Percentiles rank a stretch among this genome's conserved stretches.
These are phyloP conservation scores for Syzygium oleosum DNA, from an alignment of 345 rosid genomes.

Conservation along the genomic window DNA sequence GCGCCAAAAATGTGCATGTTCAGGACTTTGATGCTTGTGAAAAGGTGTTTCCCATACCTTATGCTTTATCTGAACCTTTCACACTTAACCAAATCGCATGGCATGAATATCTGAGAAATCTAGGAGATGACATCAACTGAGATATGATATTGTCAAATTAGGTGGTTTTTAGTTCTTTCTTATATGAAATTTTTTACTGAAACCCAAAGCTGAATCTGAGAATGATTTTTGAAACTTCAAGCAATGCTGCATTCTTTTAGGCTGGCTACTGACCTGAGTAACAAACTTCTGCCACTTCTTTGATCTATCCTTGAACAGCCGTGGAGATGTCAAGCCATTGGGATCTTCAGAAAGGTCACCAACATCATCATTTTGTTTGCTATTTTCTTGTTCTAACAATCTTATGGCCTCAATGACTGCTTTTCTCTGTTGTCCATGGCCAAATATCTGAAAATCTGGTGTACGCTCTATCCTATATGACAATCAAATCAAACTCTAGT, in stretches of 20 bases:
- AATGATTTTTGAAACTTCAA: background rate
- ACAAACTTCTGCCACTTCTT: slow-evolving; percentile 93
- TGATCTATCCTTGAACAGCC: slow-evolving; percentile 61
- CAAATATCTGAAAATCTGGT: slow-evolving; percentile 75
- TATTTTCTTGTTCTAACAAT: slow-evolving; percentile 52
- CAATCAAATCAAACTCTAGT: background rate
- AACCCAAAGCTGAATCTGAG: background rate
- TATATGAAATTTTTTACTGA: background rate
- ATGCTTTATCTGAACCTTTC: background rate
- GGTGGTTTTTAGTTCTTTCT: background rate
- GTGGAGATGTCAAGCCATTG: slow-evolving; percentile 27
- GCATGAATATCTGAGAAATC: background rate
- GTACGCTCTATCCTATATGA: slow-evolving; percentile 66
- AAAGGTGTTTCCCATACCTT: background rate
- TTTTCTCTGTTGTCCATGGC: slow-evolving; percentile 91
- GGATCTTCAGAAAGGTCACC: slow-evolving; percentile 30
- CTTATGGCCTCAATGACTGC: slow-evolving; percentile 91
- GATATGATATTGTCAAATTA: background rate
- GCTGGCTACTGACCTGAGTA: slow-evolving; percentile 50
- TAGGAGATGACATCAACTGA: background rate
- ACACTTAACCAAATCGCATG: background rate
- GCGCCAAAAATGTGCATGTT: background rate
- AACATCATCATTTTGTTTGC: slow-evolving; percentile 14
- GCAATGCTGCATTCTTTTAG: background rate
- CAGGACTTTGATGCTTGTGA: background rate